phyloP scores from a whole-genome alignment of 2,329 filamentous ascomycete species.

The Aspergillus sp. region DNA sequence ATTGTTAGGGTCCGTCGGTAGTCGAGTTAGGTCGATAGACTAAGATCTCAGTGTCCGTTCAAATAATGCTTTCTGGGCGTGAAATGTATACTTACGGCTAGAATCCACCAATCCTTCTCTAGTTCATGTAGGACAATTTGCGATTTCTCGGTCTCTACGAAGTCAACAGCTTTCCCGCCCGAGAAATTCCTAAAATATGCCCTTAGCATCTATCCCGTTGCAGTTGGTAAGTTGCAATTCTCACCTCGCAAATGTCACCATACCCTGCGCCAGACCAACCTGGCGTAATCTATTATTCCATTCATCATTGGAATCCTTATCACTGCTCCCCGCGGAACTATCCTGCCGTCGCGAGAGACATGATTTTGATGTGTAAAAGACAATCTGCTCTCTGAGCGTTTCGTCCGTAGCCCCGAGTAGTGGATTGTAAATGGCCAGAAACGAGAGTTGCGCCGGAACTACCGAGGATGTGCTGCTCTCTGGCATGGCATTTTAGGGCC shows the following conservation, averaged over 20 bases:
- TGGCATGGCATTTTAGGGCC: slow-evolving; percentile 37
- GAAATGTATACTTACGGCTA: slow-evolving; percentile 65
- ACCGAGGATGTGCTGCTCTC: slow-evolving; percentile 43
- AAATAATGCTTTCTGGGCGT: neutral
- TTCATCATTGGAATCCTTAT: slow-evolving; percentile 56
- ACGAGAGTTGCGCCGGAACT: slow-evolving; percentile 80
- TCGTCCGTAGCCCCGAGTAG: slow-evolving; percentile 71
- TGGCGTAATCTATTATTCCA: slow-evolving; percentile 85
- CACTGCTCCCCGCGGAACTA: slow-evolving; percentile 21
- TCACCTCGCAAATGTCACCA: slow-evolving; percentile 83
- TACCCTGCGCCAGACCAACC: slow-evolving; percentile 93
- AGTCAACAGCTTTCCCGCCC: slow-evolving; percentile 71
- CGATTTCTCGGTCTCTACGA: slow-evolving; percentile 86
- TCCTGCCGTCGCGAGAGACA: slow-evolving; percentile 27
- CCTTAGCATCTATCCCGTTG: slow-evolving; percentile 17
- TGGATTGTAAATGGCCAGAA: slow-evolving; percentile 94
- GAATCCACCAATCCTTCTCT: slow-evolving; percentile 91
- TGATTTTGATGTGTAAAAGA: slow-evolving; percentile 76
- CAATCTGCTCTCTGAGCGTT: slow-evolving; percentile 76
- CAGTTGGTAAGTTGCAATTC: slow-evolving; percentile 21
- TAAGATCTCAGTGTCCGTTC: slow-evolving; percentile 35
- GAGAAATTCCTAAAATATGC: slow-evolving; percentile 68
- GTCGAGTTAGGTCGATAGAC: slow-evolving; percentile 78
- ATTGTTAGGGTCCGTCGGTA: slow-evolving; percentile 57
- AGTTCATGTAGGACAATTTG: slow-evolving; percentile 83